A percentile compares a stretch with the other conserved stretches of the same genome.
Conservation (phyloP, 352 stramenopile species). For the Aphanomyces astaci region DNA sequence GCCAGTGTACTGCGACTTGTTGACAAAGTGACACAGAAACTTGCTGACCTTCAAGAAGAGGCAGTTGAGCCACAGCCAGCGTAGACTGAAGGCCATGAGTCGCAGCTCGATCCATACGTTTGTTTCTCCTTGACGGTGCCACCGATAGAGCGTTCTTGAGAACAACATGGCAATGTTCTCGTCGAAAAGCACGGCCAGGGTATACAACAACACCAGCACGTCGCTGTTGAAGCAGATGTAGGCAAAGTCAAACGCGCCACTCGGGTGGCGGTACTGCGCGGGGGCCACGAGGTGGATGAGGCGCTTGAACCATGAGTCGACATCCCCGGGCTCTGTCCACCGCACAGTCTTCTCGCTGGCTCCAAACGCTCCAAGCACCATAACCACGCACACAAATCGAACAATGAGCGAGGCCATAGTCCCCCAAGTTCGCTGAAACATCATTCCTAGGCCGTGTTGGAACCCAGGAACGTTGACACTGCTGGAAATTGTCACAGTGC, state of each 20-base stretch:
- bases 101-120: background rate
- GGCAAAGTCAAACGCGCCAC: background rate
- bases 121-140: background rate
- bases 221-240: constrained; percentile 22
- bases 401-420: background rate
- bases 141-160: background rate
- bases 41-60: constrained; percentile 8
- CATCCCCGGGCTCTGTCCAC: background rate
- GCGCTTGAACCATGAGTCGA: background rate
- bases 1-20: background rate
- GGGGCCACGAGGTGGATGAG: background rate
- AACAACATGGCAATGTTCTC: background rate
- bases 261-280: background rate
- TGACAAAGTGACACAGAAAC: background rate
- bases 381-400: background rate
- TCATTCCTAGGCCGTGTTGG: background rate
- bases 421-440: background rate
- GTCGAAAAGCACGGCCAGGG: constrained; percentile 3
- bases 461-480: background rate
- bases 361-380: background rate
- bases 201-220: constrained; percentile 18
- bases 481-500: background rate
- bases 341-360: background rate
- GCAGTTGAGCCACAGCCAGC: constrained; percentile 17
- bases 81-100: background rate